phyloP scores from a whole-genome alignment of 768 basidiomycete genomes.

The Tylopilus plumbeoviolaceoides region DNA sequence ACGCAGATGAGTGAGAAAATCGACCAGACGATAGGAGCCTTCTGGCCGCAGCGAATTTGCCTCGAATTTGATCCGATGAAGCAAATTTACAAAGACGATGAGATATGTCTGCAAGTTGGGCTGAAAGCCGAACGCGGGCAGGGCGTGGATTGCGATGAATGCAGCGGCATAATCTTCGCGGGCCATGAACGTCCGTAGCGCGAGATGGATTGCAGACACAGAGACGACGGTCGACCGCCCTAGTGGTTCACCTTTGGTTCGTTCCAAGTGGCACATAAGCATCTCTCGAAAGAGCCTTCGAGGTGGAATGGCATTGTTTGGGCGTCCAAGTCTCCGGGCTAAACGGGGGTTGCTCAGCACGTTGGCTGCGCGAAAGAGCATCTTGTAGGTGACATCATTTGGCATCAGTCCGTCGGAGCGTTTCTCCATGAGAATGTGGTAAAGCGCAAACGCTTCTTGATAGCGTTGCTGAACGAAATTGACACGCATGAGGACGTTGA shows the following conservation, averaged over 20 bases:
- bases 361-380: constrained; percentile 35
- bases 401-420: constrained; percentile 27
- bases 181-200: constrained; percentile 43
- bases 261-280: constrained; percentile 32
- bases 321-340: constrained; percentile 20
- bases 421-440: constrained; percentile 35
- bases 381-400: constrained; percentile 46
- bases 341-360: constrained; percentile 17
- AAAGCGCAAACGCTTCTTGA: constrained; percentile 40
- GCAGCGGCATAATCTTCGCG: constrained; percentile 47
- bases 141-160: constrained; percentile 35
- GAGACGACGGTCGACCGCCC: constrained; percentile 27
- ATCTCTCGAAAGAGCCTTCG: constrained; percentile 46
- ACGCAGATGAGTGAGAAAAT: constrained; percentile 22
- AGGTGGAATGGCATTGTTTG: constrained; percentile 29
- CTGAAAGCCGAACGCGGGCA: constrained; percentile 26
- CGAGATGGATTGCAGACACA: constrained; percentile 37
- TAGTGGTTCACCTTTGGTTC: constrained; percentile 12
- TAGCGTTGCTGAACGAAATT: constrained; percentile 33
- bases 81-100: constrained; percentile 37
- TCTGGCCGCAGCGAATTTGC: neutral
- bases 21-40: constrained; percentile 17
- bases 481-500: constrained; percentile 46
- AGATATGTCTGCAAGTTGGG: constrained; percentile 38
- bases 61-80: constrained; percentile 28